Percentiles rank a stretch among this genome's conserved stretches.
These are phyloP conservation scores for Candida freyschussii DNA, from an alignment of 1,139 yeast species.

Conservation along the genomic window DNA sequence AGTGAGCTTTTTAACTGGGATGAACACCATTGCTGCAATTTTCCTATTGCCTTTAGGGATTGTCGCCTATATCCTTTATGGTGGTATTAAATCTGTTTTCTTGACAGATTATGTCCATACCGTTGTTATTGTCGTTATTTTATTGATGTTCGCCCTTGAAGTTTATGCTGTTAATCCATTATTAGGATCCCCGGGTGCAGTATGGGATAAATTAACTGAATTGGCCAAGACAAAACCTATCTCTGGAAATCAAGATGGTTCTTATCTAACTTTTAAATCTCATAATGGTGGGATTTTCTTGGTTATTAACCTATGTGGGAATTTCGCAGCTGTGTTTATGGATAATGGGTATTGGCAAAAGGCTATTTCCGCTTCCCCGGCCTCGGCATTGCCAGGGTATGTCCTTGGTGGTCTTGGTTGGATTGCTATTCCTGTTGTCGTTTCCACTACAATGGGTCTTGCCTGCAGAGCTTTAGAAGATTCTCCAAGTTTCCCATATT, in stretches of 20 bases:
- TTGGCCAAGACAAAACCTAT: slow-evolving; percentile 58
- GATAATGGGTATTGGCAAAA: slow-evolving; percentile 91
- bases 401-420: slow-evolving; percentile 87
- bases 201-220: slow-evolving; percentile 63
- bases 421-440: slow-evolving; percentile 84
- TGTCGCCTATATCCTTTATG: slow-evolving; percentile 74
- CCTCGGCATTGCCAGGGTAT: slow-evolving; percentile 85
- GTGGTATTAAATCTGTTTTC: slow-evolving; percentile 89
- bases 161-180: slow-evolving; percentile 54
- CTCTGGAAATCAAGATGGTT: slow-evolving; percentile 69
- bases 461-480: slow-evolving; percentile 70
- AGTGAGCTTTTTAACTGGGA: slow-evolving; percentile 71
- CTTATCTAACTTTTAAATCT: slow-evolving; percentile 77
- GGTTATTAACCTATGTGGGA: slow-evolving; percentile 78
- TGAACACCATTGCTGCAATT: slow-evolving; percentile 77
- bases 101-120: slow-evolving; percentile 83
- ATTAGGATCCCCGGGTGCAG: slow-evolving; percentile 77
- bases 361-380: slow-evolving; percentile 84
- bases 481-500: slow-evolving; percentile 70
- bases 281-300: slow-evolving; percentile 76
- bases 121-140: slow-evolving; percentile 53
- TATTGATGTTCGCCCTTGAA: slow-evolving; percentile 57
- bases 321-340: slow-evolving; percentile 83
- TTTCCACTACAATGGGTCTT: slow-evolving; percentile 80
- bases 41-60: slow-evolving; percentile 81